Base-by-base conservation (phyloP, 139 green algal species). In the Chlamydomonas schloesseri region DNA sequence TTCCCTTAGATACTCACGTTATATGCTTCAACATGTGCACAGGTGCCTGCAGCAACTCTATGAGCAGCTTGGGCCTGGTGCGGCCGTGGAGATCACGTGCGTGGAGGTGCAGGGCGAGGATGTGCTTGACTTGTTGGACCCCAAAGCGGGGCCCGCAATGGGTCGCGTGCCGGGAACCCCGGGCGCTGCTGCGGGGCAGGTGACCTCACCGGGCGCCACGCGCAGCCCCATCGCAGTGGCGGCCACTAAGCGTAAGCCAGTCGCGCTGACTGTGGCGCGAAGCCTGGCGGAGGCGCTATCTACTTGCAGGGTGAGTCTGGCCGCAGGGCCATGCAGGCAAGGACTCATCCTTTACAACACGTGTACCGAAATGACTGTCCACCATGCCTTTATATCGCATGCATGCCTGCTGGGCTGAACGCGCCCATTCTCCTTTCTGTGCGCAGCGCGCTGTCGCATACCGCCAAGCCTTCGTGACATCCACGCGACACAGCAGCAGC, bases 81-180 rank as follows among this genome's bases (percentile, higher is more conserved):
- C 79, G 9, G 46, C 79, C 0, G 14, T 85, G 8, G 79, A 85
- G 68, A 55, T 85, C 33, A 85, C 79, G 13, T 68, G 47, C n/a
- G 79, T 85, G 31, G 79, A 85, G 79, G 67, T 85, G 67, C 79
- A 85, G n/a, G 79, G 79, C 24, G 79, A 85, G 57, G 79, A 85
- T 6, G 64, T 76, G 21, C 47, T 37, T 0, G 79, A 85, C 67
- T 47, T 85, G 18, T 47, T 85, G 50, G 67, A 85, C 28, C 28
- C 10, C 4, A 37, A 28, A 11, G 55, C 55, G 55, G 23, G 37
- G 29, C 37, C 5, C 42, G 42, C 42, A 8, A 50, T 50, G 42
- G 42, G 42, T 8, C 33, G 37, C 20, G 55, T 36, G 33, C 31
- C 62, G 29, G 60, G 24, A 83, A 36, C 55, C 15, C 36, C 37